Evolutionary conservation across 176 grass and related monocot genomes (phyloP).

Genomic region (Echinochloa phyllopogon): DNA sequence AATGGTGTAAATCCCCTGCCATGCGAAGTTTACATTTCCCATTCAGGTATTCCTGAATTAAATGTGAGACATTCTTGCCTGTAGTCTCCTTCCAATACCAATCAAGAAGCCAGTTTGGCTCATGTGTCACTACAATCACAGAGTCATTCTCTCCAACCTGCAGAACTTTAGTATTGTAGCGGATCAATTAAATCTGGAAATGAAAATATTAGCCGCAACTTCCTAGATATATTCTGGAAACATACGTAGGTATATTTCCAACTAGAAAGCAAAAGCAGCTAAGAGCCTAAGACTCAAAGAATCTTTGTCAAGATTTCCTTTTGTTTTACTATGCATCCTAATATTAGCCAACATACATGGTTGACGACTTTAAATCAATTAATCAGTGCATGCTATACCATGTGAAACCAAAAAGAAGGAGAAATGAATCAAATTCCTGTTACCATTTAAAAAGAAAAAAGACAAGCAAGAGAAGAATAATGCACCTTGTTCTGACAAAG

Average conservation of each 20-base stretch:
- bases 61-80: constrained; percentile 82
- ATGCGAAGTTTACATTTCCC: constrained; percentile 94
- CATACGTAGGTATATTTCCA: neutral
- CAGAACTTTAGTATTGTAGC: constrained; percentile 50
- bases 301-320: neutral
- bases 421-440: neutral
- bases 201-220: constrained; percentile 12
- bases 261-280: constrained; percentile 10
- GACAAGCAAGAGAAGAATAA: constrained; percentile 12
- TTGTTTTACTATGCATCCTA: neutral
- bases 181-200: constrained; percentile 58
- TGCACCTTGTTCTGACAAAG: constrained; percentile 80
- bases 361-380: constrained; percentile 28
- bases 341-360: constrained; percentile 25
- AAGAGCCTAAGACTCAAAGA: constrained; percentile 8
- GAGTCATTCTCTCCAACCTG: constrained; percentile 88
- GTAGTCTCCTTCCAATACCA: constrained; percentile 95
- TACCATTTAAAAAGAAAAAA: constrained; percentile 18
- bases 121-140: constrained; percentile 85
- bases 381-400: neutral
- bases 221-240: constrained; percentile 42
- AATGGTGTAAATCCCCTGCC: constrained; percentile 96
- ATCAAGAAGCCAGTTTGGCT: constrained; percentile 97
- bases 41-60: constrained; percentile 83
- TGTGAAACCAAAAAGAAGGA: constrained; percentile 19